Percentiles rank a stretch among this genome's conserved stretches.
Conservation (phyloP, 1,139 yeast genomes). For the Nakaseomyces sp. region DNA sequence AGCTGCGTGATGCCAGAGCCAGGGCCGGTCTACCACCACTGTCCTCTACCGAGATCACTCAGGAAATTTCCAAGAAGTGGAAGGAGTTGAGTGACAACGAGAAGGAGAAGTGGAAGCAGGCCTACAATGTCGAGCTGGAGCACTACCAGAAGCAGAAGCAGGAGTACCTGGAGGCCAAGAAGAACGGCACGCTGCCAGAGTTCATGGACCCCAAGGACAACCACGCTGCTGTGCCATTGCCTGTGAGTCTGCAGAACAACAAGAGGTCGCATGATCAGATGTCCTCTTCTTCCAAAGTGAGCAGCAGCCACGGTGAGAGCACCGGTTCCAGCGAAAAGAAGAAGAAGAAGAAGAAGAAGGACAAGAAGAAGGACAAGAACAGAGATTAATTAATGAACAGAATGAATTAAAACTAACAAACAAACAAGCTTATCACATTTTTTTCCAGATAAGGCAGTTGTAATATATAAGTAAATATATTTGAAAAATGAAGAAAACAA, state of each 20-base stretch:
- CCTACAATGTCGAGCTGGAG: constrained; percentile 57
- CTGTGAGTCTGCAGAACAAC: constrained; percentile 27
- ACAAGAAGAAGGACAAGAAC: constrained; percentile 33
- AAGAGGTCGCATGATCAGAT: constrained; percentile 31
- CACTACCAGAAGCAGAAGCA: constrained; percentile 57
- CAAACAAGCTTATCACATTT: no score
- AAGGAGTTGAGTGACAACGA: constrained; percentile 55
- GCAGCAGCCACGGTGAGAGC: constrained; percentile 18
- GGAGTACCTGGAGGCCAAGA: constrained; percentile 49
- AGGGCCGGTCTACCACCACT: constrained; percentile 51
- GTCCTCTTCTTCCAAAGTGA: constrained; percentile 12
- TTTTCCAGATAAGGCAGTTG: constrained; percentile 3
- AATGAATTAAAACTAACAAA: no score
- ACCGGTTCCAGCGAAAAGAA: constrained; percentile 32
- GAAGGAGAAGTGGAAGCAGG: constrained; percentile 67
- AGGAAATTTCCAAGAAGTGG: constrained; percentile 74
- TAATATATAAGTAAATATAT: not conserved
- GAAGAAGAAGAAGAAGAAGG: constrained; percentile 38
- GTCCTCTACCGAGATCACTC: constrained; percentile 68
- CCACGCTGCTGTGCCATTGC: constrained; percentile 35
- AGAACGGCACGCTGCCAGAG: constrained; percentile 33
- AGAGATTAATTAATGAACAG: not conserved
- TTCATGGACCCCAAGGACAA: constrained; percentile 25
- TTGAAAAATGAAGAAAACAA: not conserved
- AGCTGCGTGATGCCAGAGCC: constrained; percentile 56